phyloP scores from a whole-genome alignment of 306 rosid genomes.

The Trifolium repens region DNA sequence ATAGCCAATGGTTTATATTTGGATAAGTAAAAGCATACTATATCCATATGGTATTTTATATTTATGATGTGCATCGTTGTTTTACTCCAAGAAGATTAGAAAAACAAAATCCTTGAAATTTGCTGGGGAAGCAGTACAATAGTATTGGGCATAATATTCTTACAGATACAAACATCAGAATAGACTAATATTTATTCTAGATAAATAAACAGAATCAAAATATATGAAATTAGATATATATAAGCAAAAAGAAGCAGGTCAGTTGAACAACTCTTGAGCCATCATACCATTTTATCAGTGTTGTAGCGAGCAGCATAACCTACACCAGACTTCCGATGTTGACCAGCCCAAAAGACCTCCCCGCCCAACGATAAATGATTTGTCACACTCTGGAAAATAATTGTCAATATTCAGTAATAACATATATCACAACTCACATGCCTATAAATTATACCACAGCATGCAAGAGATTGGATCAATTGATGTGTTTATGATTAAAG shows the following conservation, averaged over 20 bases:
- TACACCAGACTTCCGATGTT: slow-evolving; percentile 94
- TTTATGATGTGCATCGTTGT: not conserved
- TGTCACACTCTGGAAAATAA: slow-evolving; percentile 69
- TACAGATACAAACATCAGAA: slow-evolving; percentile 16
- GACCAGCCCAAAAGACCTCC: slow-evolving; percentile 99
- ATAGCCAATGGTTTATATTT: slow-evolving; percentile 1
- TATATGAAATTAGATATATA: not conserved
- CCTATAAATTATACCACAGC: not conserved
- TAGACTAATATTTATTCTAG: not conserved
- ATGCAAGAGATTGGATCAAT: not conserved
- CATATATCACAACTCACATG: slow-evolving; percentile 12
- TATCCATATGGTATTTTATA: not conserved
- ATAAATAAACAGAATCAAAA: not conserved
- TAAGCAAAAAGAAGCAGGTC: not conserved
- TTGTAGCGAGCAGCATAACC: slow-evolving; percentile 95
- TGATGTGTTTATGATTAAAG: not conserved
- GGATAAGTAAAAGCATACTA: slow-evolving; percentile 24
- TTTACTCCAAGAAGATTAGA: slow-evolving; percentile 21
- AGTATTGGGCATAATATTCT: not conserved
- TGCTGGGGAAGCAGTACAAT: not conserved
- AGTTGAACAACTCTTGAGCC: not conserved
- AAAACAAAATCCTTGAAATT: slow-evolving; percentile 28
- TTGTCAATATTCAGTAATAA: slow-evolving; percentile 27
- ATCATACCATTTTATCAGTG: slow-evolving; percentile 87
- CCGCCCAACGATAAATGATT: slow-evolving; percentile 86